Conservation (phyloP, 2,329 filamentous ascomycete species). For the Pezicula rhizophila region DNA sequence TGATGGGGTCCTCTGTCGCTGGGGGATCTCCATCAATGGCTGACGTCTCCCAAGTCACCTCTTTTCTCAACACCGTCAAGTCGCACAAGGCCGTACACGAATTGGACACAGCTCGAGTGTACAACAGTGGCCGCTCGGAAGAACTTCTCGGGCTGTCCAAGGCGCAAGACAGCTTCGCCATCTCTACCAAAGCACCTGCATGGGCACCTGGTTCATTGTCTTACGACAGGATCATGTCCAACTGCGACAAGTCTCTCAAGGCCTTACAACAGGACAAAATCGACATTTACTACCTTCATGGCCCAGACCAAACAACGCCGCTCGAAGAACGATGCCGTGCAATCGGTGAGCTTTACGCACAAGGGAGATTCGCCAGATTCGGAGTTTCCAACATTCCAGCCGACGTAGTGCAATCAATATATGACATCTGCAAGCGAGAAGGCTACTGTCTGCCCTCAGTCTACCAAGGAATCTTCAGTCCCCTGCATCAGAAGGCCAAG, state of each 20-base stretch:
- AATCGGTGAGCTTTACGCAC: conserved; percentile 23
- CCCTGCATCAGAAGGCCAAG: conserved; percentile 43
- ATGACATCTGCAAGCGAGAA: conserved; percentile 19
- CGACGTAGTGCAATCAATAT: conserved; percentile 16
- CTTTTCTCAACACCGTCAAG: conserved; percentile 1
- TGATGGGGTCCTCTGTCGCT: conserved; percentile 4
- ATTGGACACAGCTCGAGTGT: conserved; percentile 4
- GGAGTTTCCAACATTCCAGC: conserved; percentile 23
- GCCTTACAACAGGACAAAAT: conserved; percentile 14
- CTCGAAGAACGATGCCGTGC: conserved; percentile 21
- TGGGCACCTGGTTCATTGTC: conserved; percentile 1
- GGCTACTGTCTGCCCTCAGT: conserved; percentile 23
- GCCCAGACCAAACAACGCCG: conserved; percentile 23
- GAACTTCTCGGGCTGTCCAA: conserved; percentile 1
- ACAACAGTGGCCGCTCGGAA: conserved; percentile 1
- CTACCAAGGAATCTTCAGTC: conserved; percentile 23
- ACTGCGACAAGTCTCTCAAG: conserved; percentile 1
- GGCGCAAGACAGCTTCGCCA: conserved; percentile 1
- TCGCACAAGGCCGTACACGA: background rate
- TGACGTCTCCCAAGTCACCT: background rate
- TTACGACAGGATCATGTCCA: conserved; percentile 2
- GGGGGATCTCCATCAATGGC: conserved; percentile 1
- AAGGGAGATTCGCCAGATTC: conserved; percentile 23
- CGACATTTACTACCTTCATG: conserved; percentile 27
- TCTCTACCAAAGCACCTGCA: conserved; percentile 5